These are phyloP conservation scores for Polymyxa betae DNA, from an alignment of 208 protist genomes.

Conservation along the genomic window DNA sequence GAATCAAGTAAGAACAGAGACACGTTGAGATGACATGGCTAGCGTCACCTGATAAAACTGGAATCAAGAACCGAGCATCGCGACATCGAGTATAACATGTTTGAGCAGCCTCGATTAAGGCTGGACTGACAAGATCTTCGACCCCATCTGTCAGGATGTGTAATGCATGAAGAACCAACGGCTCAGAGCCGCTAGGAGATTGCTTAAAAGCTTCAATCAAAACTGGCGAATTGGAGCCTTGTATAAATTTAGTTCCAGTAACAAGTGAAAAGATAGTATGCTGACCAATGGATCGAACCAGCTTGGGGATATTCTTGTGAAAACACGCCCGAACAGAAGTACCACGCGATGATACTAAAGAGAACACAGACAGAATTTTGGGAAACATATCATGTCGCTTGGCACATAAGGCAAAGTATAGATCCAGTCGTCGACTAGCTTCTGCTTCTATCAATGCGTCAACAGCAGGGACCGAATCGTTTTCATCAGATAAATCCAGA, in stretches of 20 bases:
- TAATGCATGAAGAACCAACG: conserved; percentile 4
- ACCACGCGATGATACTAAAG: conserved; percentile 25
- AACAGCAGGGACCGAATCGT: not conserved
- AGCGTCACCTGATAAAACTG: not conserved
- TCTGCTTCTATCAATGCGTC: conserved; percentile 31
- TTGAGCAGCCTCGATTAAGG: not conserved
- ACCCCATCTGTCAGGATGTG: conserved; percentile 21
- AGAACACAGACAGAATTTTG: not conserved
- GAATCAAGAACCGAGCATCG: conserved; percentile 50
- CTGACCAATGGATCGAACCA: not conserved
- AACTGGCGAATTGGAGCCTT: not conserved
- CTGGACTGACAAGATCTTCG: conserved; percentile 13
- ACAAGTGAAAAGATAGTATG: not conserved
- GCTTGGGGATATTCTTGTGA: not conserved
- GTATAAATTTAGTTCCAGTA: not conserved
- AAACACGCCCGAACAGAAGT: conserved; percentile 3
- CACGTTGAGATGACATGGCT: not conserved
- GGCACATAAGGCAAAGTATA: conserved; percentile 26
- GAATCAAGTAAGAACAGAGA: not conserved
- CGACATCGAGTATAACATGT: not conserved
- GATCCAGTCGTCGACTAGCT: conserved; percentile 1
- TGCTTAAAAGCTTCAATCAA: not conserved
- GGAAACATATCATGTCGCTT: conserved; percentile 12
- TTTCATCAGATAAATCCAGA: not conserved
- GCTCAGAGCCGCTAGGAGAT: not conserved